phyloP scores from a whole-genome alignment of 2,329 filamentous ascomycete genomes.

The Penicillium rolfsii region DNA sequence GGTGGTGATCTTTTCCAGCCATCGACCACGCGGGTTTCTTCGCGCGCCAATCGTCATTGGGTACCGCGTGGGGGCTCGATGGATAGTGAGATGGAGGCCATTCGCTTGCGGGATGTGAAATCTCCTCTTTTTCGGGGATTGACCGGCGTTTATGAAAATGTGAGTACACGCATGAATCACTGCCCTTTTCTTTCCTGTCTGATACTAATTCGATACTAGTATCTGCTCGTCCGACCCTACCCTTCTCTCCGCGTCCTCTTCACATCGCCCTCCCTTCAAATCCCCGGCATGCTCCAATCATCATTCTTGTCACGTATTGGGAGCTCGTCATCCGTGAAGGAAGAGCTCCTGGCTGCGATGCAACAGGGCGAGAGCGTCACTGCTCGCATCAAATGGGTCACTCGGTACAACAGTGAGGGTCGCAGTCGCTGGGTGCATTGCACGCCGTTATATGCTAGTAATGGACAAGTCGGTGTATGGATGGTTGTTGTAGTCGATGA shows the following conservation, averaged over 20 bases:
- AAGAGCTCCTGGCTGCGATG: constrained; percentile 63
- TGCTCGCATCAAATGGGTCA: constrained; percentile 73
- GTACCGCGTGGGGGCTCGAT: constrained; percentile 18
- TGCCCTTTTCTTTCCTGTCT: not conserved
- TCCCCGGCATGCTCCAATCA: constrained; percentile 68
- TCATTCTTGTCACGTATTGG: constrained; percentile 51
- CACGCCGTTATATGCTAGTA: constrained; percentile 69
- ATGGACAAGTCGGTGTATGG: constrained; percentile 73
- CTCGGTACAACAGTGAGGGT: constrained; percentile 57
- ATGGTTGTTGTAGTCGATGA: constrained; percentile 75
- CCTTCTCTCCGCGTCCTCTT: constrained; percentile 70
- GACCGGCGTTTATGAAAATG: constrained; percentile 60
- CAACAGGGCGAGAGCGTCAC: constrained; percentile 71
- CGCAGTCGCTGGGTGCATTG: constrained; percentile 75
- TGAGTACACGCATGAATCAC: constrained; percentile 39
- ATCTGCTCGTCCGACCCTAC: constrained; percentile 58
- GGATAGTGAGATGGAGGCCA: constrained; percentile 30
- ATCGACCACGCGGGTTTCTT: constrained; percentile 8
- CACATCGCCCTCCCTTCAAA: constrained; percentile 67
- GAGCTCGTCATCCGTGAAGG: constrained; percentile 56
- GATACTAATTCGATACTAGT: constrained; percentile 29
- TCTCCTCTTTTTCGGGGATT: constrained; percentile 27
- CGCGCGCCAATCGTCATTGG: constrained; percentile 21
- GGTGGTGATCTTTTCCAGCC: constrained; percentile 58
- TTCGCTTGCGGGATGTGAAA: constrained; percentile 48